These are phyloP conservation scores for Fusarium tuaranense DNA, from an alignment of 2,329 filamentous ascomycete species.

Conservation along the genomic window DNA sequence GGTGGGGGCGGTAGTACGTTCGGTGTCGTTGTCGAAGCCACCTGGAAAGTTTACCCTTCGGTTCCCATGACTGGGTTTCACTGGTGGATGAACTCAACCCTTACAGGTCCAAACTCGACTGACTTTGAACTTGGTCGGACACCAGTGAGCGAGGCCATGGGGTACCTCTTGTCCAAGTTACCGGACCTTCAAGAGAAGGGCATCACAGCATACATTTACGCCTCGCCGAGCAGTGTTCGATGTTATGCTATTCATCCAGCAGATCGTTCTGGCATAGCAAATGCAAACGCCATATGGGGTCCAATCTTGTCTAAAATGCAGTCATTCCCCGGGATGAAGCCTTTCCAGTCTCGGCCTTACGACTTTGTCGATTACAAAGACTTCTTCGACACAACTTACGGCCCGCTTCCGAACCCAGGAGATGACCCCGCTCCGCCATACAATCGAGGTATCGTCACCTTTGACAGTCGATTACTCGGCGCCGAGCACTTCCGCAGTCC, in stretches of 20 bases:
- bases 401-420: background rate
- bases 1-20: background rate
- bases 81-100: background rate
- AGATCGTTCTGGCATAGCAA: background rate
- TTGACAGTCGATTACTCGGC: background rate
- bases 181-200: background rate
- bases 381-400: background rate
- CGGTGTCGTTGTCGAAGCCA: background rate
- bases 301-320: background rate
- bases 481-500: background rate
- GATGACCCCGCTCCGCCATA: background rate
- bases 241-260: background rate
- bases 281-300: background rate
- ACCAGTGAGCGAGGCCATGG: background rate
- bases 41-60: background rate
- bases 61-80: background rate
- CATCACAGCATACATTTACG: background rate
- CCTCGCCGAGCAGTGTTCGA: background rate
- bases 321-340: background rate
- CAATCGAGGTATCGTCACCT: background rate
- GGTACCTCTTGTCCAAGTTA: background rate
- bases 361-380: background rate
- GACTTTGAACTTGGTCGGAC: background rate
- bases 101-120: background rate
- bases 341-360: background rate